Base-by-base conservation (phyloP, 176 grass and related monocot genomes). In the Musa schizocarpa region DNA sequence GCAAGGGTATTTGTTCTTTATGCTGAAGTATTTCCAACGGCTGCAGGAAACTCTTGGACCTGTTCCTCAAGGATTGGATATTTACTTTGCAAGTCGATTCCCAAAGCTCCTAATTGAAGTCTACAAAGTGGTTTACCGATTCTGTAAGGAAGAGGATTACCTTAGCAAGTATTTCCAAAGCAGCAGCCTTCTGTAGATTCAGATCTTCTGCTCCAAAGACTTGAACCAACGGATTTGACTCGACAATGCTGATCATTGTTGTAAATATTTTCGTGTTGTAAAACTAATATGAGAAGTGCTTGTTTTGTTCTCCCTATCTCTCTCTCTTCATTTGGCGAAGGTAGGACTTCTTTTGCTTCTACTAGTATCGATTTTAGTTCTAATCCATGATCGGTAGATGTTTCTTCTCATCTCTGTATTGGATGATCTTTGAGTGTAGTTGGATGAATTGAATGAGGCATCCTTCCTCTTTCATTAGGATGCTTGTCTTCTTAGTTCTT, bases 91-190 rank as follows among this genome's bases (percentile, higher is more conserved):
- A 22, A 22, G 22, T 22, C 22, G 22, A 22, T 22, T 22, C 22
- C 22, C 22, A 22, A 22, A 22, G 22, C 22, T 22, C 22, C 22
- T 22, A 22, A 22, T 22, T 22, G 22, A 22, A 22, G 22, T 22
- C 22, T 22, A 22, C 81, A 86, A 94, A 61, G 80, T 99, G 67
- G 63, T 94, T 65, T 77, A 1, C 17, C 72, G 61, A 62, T 81
- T 91, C 77, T 99, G 95, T 82, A 81, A 82, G 52, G 88, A 89
- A 21, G 95, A 98, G 74, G 86, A 84, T 71, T 84, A 81, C 43
- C 89, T 99, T 74, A 79, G 84, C 23, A 94, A 99, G 89, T 94
- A 94, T 76, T 91, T 89, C 50, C 63, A 76, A 4, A 80, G 79
- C n/a, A 87, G 79, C n/a, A 87, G 55, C 26, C 74, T 50, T 19